phyloP scores from a whole-genome alignment of 164 flowering plant genomes.

The Aristolochia contorta region DNA sequence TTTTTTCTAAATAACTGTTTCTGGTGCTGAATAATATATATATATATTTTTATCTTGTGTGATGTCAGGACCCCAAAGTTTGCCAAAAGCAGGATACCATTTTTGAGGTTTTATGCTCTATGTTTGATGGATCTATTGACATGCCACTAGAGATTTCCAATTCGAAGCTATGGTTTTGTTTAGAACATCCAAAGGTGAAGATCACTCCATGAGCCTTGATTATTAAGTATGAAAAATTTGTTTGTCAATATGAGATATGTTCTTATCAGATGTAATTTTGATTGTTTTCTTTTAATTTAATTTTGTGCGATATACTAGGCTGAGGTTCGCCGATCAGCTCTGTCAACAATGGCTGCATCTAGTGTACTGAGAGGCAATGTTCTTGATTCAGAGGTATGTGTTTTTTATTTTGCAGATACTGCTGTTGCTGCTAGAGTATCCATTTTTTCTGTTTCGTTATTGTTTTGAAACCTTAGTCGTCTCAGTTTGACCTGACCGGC shows the following conservation, averaged over 20 bases:
- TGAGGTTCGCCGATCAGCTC: conserved; percentile 57
- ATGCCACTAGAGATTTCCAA: conserved; percentile 33
- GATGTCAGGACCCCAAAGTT: conserved; percentile 33
- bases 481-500: too few relatives aligned
- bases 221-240: too few relatives aligned
- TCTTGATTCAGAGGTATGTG: conserved; percentile 40
- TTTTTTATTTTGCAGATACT: not conserved
- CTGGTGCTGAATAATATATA: too few relatives aligned
- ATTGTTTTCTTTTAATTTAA: not conserved
- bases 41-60: conserved; percentile 5
- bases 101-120: conserved; percentile 38
- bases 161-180: conserved; percentile 61
- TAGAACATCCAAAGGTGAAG: conserved; percentile 86
- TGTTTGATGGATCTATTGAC: conserved; percentile 44
- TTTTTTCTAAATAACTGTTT: too few relatives aligned
- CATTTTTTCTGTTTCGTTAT: too few relatives aligned
- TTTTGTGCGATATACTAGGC: conserved; percentile 31
- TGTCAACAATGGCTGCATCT: conserved; percentile 36
- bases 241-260: too few relatives aligned
- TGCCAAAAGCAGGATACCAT: conserved; percentile 30
- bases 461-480: too few relatives aligned
- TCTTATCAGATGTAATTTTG: not conserved
- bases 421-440: not conserved
- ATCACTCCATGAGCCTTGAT: not conserved
- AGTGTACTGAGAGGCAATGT: conserved; percentile 24